Evolutionary conservation across 345 rosid species (phyloP).

Genomic region (Eutrema heterophyllum): DNA sequence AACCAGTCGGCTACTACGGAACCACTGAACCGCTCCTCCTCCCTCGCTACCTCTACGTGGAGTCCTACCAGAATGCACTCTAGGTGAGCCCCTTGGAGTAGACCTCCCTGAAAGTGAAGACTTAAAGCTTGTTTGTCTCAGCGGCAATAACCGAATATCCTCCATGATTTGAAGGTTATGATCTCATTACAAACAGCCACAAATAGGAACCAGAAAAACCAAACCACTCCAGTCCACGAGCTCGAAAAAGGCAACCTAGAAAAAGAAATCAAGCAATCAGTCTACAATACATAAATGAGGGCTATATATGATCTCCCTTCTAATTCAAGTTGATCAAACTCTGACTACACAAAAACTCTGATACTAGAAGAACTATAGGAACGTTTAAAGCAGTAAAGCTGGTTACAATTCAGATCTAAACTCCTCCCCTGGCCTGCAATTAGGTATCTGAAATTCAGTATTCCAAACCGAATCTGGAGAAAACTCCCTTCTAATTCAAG

Average conservation of each 20-base stretch:
- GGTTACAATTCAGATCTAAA: not conserved
- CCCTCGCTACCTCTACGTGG: constrained; percentile 68
- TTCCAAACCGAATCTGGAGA: not conserved
- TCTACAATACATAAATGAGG: not conserved
- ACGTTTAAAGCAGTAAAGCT: not conserved
- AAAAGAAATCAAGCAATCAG: not conserved
- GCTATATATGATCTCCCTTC: not conserved
- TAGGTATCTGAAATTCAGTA: not conserved
- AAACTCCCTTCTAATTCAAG: not conserved
- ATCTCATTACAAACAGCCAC: not conserved
- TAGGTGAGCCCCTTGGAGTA: constrained; percentile 69
- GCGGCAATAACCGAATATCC: constrained; percentile 51
- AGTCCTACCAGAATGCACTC: constrained; percentile 60
- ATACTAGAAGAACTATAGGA: not conserved
- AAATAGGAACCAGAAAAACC: not conserved
- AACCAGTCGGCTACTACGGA: constrained; percentile 63
- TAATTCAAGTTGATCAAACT: not conserved
- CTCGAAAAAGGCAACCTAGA: not conserved
- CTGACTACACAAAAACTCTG: not conserved
- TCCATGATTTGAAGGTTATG: constrained; percentile 43
- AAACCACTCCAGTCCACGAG: not conserved
- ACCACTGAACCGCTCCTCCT: constrained; percentile 54
- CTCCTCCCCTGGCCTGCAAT: not conserved
- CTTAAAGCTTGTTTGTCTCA: constrained; percentile 56
- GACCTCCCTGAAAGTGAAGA: constrained; percentile 72